Evolutionary conservation across 768 basidiomycete species (phyloP), one percentile per base, ranked within the genome.

Genomic region (Mrakia blollopis): DNA sequence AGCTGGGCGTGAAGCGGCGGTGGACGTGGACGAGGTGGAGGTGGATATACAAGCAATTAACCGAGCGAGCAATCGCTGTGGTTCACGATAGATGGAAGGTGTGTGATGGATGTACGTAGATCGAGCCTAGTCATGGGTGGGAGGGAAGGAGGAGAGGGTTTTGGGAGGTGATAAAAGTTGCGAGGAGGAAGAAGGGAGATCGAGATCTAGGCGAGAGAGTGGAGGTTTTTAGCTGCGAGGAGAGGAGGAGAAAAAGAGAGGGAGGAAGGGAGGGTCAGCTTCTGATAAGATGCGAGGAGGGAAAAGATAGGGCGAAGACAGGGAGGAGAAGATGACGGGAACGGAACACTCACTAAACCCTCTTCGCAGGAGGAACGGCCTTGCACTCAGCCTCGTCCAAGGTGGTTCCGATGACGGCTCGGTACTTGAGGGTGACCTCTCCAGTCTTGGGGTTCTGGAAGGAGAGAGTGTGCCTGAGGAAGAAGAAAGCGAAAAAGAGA

Each of bases 361-460:
- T 92, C 88, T 96, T 96, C 89, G 97, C 97, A 21, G 96, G 96
- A 79, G 96, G 96, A 47, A 98, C 93, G 57, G 91, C 82, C 87
- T 95, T 52, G 70, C 75, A 78, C 79, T 80, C 96, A 81, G 89
- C 91, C 86, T 96, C 93, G 82, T 99, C 96, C 62, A 98, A 88
- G 62, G 97, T 98, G 69, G 85, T 88, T 80, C 85, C 86, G 81
- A 93, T 95, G 80, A 99, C 97, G 37, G 83, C 82, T 81, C 97
- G 92, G 86, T 98, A 99, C 81, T 88, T 88, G 84, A 99, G 89
- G 62, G 90, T 90, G 78, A 98, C 94, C 75, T 93, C 89, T 16
- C 94, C 93, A 78, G 87, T 89, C 77, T 86, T 84, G 77, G 87
- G 84, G 81, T 97, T 90, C 83, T 94, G 94, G 90, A 92, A 94